These are phyloP conservation scores for Macrophomina pseudophaseolina DNA, from an alignment of 2,329 filamentous ascomycete genomes.

Conservation along the genomic window DNA sequence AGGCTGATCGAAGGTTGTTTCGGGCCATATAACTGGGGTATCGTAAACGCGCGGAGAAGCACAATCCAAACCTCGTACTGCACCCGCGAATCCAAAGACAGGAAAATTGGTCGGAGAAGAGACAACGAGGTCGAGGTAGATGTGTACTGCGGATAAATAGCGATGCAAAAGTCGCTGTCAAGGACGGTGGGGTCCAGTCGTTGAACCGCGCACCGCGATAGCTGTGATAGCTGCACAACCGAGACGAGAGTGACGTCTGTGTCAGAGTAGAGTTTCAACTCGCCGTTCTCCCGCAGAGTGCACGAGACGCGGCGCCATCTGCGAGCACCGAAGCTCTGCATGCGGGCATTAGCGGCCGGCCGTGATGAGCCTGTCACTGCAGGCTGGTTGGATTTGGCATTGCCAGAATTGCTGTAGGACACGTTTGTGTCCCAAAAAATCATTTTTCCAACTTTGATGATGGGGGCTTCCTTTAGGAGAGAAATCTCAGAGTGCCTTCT, in stretches of 20 bases:
- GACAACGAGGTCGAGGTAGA: slow-evolving; percentile 73
- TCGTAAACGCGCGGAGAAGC: slow-evolving; percentile 84
- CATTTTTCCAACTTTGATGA: slow-evolving; percentile 82
- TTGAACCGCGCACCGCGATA: slow-evolving; percentile 89
- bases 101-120: slow-evolving; percentile 84
- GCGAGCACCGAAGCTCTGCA: slow-evolving; percentile 62
- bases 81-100: slow-evolving; percentile 83
- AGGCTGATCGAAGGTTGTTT: slow-evolving; percentile 54
- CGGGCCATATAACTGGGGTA: slow-evolving; percentile 87
- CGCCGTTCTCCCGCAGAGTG: slow-evolving; percentile 91
- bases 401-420: slow-evolving; percentile 54
- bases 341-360: slow-evolving; percentile 51
- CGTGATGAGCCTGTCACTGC: slow-evolving; percentile 28
- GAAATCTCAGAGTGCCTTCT: slow-evolving; percentile 57
- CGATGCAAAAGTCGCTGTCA: slow-evolving; percentile 91
- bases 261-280: slow-evolving; percentile 88
- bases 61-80: slow-evolving; percentile 99
- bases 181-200: slow-evolving; percentile 87
- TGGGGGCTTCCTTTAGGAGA: slow-evolving; percentile 71
- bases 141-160: slow-evolving; percentile 92
- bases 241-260: slow-evolving; percentile 80
- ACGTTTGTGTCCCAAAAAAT: slow-evolving; percentile 78
- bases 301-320: slow-evolving; percentile 90
- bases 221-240: slow-evolving; percentile 83
- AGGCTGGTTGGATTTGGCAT: slow-evolving; percentile 11